Conservation (phyloP, 352 stramenopile species). For the Thalassiosira ordinaria region DNA sequence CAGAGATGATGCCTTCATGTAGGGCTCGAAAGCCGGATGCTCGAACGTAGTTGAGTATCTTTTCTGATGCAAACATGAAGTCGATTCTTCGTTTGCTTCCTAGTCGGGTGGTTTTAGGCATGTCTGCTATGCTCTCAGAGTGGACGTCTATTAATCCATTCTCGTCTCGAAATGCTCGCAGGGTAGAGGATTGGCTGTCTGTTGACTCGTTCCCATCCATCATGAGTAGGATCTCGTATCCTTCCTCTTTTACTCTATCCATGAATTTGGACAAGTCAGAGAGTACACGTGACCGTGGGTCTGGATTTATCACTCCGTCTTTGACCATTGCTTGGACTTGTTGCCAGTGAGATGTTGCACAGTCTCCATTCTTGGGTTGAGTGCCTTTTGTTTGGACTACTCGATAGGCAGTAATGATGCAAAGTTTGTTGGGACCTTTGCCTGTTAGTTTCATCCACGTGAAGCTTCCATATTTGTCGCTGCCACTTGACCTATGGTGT, state of each 20-base stretch:
- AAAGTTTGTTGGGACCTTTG: conserved; percentile 2
- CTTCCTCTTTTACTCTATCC: neutral
- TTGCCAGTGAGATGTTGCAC: conserved; percentile 3
- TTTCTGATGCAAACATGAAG: neutral
- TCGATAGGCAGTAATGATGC: conserved; percentile 12
- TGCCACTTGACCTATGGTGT: neutral
- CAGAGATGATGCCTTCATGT: conserved; percentile 2
- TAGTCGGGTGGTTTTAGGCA: neutral
- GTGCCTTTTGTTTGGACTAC: conserved; percentile 10
- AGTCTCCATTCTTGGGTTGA: neutral
- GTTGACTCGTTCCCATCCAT: conserved; percentile 20
- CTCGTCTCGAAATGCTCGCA: neutral
- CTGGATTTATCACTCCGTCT: neutral
- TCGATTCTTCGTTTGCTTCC: neutral
- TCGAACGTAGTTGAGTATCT: neutral
- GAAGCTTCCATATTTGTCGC: conserved; percentile 1
- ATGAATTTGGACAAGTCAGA: conserved; percentile 9
- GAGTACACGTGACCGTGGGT: conserved; percentile 11
- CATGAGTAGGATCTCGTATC: conserved; percentile 10
- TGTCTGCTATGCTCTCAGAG: neutral
- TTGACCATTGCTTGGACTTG: conserved; percentile 17
- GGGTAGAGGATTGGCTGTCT: neutral
- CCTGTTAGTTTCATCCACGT: neutral
- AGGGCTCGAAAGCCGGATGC: neutral
- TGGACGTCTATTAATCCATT: conserved; percentile 15